Conservation (phyloP, 2,329 filamentous ascomycete species). For the Leptographium wingfieldii region DNA sequence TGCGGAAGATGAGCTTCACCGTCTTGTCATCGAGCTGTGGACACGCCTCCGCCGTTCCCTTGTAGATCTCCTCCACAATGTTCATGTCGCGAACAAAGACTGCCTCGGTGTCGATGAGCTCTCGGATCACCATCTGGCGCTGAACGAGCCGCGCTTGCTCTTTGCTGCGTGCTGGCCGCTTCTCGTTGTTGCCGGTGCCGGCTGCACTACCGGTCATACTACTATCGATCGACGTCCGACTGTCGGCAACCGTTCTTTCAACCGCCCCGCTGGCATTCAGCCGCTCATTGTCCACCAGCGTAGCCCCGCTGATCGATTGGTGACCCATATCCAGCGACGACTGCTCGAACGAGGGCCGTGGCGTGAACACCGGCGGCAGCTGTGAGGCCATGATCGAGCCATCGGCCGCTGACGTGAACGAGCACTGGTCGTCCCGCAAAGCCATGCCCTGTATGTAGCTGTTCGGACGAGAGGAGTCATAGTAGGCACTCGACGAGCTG, state of each 20-base stretch:
- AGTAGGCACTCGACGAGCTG: slow-evolving; percentile 26
- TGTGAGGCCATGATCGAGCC: background rate
- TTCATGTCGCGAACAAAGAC: slow-evolving; percentile 92
- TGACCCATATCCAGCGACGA: slow-evolving; percentile 27
- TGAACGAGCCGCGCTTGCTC: slow-evolving; percentile 64
- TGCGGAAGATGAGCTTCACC: slow-evolving; percentile 82
- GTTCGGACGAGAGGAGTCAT: slow-evolving; percentile 27
- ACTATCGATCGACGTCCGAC: no score
- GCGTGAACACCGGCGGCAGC: background rate
- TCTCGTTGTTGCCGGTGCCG: slow-evolving; percentile 14
- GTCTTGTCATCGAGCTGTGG: slow-evolving; percentile 71
- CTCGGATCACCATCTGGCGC: slow-evolving; percentile 75
- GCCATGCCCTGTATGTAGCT: slow-evolving; percentile 20
- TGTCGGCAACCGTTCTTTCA: background rate
- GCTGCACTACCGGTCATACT: background rate
- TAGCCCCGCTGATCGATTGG: slow-evolving; percentile 23
- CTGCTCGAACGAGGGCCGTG: slow-evolving; percentile 29
- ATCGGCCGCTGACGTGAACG: slow-evolving; percentile 26
- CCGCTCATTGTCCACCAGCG: slow-evolving; percentile 21
- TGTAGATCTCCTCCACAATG: slow-evolving; percentile 95
- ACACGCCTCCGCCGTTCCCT: slow-evolving; percentile 75
- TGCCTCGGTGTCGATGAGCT: slow-evolving; percentile 85
- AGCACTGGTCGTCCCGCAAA: slow-evolving; percentile 26
- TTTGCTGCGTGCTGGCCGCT: slow-evolving; percentile 31
- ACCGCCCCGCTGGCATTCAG: background rate